phyloP scores from a whole-genome alignment of 2,329 filamentous ascomycete species.

The Fusarium buxicola region DNA sequence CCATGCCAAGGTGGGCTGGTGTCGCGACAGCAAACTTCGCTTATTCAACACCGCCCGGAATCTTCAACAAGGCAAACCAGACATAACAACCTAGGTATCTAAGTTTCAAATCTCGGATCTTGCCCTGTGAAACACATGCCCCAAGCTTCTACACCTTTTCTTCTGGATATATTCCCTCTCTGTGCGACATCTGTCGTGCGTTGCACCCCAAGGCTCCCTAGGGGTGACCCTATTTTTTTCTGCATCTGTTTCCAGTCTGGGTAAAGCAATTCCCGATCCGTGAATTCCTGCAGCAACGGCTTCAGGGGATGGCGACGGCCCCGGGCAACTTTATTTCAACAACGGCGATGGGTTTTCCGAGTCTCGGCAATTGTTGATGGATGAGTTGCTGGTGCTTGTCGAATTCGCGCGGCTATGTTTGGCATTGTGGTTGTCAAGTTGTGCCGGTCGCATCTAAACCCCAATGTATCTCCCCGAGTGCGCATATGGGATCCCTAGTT shows the following conservation, averaged over 20 bases:
- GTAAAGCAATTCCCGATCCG: constrained; percentile 34
- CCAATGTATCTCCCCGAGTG: background rate
- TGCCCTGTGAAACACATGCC: constrained; percentile 11
- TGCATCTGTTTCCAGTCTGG: constrained; percentile 12
- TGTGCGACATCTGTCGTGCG: constrained; percentile 26
- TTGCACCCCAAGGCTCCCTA: background rate
- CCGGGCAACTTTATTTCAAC: constrained; percentile 38
- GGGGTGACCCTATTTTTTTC: background rate
- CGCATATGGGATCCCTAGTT: background rate
- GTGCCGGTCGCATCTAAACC: background rate
- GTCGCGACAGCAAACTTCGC: no score
- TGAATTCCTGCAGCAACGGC: constrained; percentile 38
- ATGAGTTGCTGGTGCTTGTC: no score
- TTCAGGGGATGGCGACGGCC: constrained; percentile 18
- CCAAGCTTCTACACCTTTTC: background rate
- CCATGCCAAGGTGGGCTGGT: no score
- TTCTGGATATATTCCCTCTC: constrained; percentile 2
- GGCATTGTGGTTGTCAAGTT: background rate
- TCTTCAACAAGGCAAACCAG: background rate
- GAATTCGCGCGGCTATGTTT: background rate
- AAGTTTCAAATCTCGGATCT: constrained; percentile 6
- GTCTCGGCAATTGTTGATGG: background rate
- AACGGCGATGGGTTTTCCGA: background rate
- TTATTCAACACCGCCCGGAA: background rate
- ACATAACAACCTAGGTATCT: background rate